Evolutionary conservation across 2,329 filamentous ascomycete genomes (phyloP), one percentile per base, ranked within the genome.

Genomic region (Cercospora beticola): DNA sequence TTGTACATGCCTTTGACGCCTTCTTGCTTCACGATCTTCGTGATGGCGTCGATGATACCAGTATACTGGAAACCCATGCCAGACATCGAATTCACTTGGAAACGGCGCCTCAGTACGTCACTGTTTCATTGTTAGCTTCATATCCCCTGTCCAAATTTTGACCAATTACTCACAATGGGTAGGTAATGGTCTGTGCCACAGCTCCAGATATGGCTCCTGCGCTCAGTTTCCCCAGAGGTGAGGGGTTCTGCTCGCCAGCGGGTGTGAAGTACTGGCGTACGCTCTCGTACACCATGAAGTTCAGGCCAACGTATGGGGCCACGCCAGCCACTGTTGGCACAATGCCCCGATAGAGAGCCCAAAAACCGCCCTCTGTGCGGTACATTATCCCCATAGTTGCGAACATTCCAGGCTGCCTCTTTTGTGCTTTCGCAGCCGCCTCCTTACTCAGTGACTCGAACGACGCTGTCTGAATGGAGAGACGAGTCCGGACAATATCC

Each of bases 1-100:
- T 98, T 99, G 85, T 98, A 99, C 54, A 99, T 82, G 62, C 95
- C 95, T 68, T 86, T 86, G 64, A 94, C 46, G 31, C 95, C 95
- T 82, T 99, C 95, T 75, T 97, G 89, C 58, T 86, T 82, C 65
- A 97, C 80, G 75, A 99, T 99, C 62, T 92, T 88, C 62, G 84
- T 87, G 71, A 99, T 83, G 3, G 95, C 95, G 78, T 97, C 93
- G 70, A 88, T 85, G 54, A 99, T 90, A 6, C 90, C 91, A 76
- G 92, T 93, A 83, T 99, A 99, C 79, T 94, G 89, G 81, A 97
- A 98, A 62, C 95, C 95, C 89, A 99, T 94, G 62, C 95, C 95
- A 59, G 92, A 93, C 95, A 99, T 99, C 64, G 95, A 97, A 82
- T 99, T 99, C 83, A 99, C 95, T 79, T 99, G 95, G 80, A 99